Conservation (phyloP, 345 rosid species). For the Tarenaya hassleriana region DNA sequence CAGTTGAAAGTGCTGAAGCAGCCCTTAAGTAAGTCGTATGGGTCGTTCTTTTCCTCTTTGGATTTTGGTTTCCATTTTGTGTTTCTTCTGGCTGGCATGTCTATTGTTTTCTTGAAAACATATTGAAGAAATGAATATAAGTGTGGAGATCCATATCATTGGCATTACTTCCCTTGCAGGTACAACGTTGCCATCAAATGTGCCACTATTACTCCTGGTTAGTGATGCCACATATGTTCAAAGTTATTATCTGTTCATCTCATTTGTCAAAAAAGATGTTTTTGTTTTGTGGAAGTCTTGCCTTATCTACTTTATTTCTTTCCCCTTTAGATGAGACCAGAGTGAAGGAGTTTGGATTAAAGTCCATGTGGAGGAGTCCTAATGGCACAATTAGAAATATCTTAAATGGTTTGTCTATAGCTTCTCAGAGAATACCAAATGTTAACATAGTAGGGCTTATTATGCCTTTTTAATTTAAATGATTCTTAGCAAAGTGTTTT, state of each 20-base stretch:
- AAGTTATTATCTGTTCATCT: background rate
- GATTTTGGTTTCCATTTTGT: background rate
- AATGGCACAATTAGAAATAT: constrained; percentile 98
- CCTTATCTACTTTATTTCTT: background rate
- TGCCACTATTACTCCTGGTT: constrained; percentile 97
- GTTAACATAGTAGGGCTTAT: constrained; percentile 3
- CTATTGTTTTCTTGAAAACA: too few relatives aligned
- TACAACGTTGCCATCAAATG: constrained; percentile 95
- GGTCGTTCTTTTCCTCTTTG: constrained; percentile 7
- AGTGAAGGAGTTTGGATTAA: constrained; percentile 89
- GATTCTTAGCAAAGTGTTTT: constrained; percentile 21
- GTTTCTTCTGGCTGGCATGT: background rate
- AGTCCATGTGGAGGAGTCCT: constrained; percentile 95
- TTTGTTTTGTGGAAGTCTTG: background rate
- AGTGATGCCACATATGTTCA: constrained; percentile 18
- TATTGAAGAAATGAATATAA: too few relatives aligned
- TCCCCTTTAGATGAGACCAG: constrained; percentile 80
- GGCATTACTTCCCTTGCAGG: constrained; percentile 37
- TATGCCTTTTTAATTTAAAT: background rate
- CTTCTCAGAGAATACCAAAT: background rate
- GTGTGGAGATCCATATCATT: too few relatives aligned
- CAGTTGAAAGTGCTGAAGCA: constrained; percentile 81
- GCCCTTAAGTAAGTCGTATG: constrained; percentile 59
- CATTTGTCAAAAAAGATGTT: constrained; percentile 4
- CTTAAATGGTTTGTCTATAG: constrained; percentile 59